Base-by-base conservation (phyloP, 768 basidiomycete species). In the Peribolospora baueri region DNA sequence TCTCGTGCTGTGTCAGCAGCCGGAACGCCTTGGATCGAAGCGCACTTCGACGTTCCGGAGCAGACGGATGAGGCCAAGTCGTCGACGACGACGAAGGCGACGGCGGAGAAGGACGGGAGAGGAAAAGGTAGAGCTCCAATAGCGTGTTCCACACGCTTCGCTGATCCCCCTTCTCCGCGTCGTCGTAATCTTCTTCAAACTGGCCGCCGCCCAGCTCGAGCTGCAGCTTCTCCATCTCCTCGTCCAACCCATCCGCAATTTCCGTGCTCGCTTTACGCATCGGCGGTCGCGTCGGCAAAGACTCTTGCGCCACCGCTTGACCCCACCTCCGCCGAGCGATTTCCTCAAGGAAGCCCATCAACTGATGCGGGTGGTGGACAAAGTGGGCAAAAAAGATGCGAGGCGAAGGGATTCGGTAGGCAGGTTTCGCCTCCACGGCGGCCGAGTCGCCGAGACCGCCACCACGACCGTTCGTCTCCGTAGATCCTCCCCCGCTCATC, bases 91-190 rank as follows among this genome's bases (percentile, higher is more conserved):
- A 25, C 25, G 25, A 25, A 43, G 42, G 5, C 41, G 38, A 14
- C 45, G 9, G 9, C 37, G 51, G 5, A 42, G 14, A 5, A 25
- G 51, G 10, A 52, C 14, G 9, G 42, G 5, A 11, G 39, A 63
- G 62, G 3, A 61, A 53, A 11, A 98, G 74, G 65, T 95, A 95
- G 8, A 98, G 74, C 68, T 98, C 91, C 57, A 97, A 70, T 3
- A 97, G 71, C 7, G 90, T 95, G 68, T 91, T 93, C 90, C 90
- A 95, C 3, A 95, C 79, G 0, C 87, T 81, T 7, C 75, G 72
- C 62, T 86, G 85, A 63, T 90, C 84, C 4, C 58, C 55, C 7
- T 67, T 66, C 61, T 70, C 72, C 57, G 82, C 82, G 0, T 67
- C 64, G 39, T 70, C 69, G 51, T 75, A 74, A 46, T 76, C 76